Percentiles rank a stretch among this genome's conserved stretches.
Conservation (phyloP, 176 grass and related monocot genomes). For the Ampelocalamus luodianensis region DNA sequence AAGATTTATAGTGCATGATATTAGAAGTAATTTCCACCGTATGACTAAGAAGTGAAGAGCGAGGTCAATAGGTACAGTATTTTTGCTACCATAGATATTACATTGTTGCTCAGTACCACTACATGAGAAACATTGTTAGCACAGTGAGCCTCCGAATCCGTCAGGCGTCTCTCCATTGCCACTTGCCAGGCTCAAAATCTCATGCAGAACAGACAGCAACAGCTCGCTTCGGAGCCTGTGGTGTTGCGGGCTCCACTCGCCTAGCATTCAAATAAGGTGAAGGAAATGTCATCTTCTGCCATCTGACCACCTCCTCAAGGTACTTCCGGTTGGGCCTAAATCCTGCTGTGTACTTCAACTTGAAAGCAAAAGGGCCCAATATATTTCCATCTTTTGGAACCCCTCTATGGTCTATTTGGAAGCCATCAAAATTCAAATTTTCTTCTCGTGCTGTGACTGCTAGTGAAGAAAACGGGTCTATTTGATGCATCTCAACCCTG, state of each 20-base stretch:
- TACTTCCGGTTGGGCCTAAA: constrained; percentile 87
- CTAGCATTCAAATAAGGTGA: constrained; percentile 85
- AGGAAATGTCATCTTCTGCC: constrained; percentile 92
- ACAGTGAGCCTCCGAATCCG: no score
- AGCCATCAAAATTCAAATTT: constrained; percentile 57
- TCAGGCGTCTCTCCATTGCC: constrained; percentile 71
- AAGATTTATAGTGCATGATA: no score
- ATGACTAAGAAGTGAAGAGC: no score
- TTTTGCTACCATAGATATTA: no score
- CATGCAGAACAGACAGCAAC: constrained; percentile 79
- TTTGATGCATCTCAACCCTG: no score
- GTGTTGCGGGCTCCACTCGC: constrained; percentile 60
- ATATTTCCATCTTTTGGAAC: constrained; percentile 91
- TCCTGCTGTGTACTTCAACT: constrained; percentile 74
- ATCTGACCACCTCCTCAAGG: constrained; percentile 75
- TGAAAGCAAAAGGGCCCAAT: constrained; percentile 77
- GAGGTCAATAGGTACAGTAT: no score
- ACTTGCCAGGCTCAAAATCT: constrained; percentile 86
- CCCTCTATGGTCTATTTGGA: constrained; percentile 49
- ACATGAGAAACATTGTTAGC: no score
- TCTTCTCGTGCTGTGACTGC: constrained; percentile 74
- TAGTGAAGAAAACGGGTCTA: no score
- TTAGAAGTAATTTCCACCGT: no score
- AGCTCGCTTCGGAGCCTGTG: constrained; percentile 72
- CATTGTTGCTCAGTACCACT: no score